Base-by-base conservation (phyloP, 441 rosid genomes). In the Populus hybrid region DNA sequence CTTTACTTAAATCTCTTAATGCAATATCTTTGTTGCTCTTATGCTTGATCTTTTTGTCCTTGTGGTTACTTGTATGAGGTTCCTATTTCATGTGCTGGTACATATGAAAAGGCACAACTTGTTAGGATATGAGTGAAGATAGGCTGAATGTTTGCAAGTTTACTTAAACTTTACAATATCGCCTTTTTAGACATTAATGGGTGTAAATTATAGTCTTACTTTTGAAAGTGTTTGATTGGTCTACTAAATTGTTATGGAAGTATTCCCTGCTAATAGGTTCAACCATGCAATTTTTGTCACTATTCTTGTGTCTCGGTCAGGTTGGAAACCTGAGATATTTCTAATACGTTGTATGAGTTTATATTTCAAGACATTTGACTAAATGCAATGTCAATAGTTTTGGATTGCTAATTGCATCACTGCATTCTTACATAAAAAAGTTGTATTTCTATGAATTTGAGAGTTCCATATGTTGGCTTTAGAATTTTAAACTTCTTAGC, bases 1-100 rank as follows among this genome's bases (percentile, higher is more conserved):
- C 34, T 35, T 74, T 32, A 36, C 78, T 71, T 75, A 70, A 32
- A 26, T 72, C 85, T 76, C 76, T 26, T 75, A 4, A 35, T 72
- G 26, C 21, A 21, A 10, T 50, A 53, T 6, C 21, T 26, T 66
- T 78, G n/a, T 9, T 53, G 70, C 80, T 75, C 72, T 59, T 70
- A 16, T 67, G 42, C 67, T 68, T n/a, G 23, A 26, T 73, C 32
- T 77, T 64, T 26, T 63, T 20, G 36, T 36, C 21, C 53, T 70
- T 24, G 12, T 11, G 68, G 28, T 30, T 50, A 28, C n/a, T 69
- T n/a, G 18, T 57, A 35, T 64, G 50, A 61, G 32, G 40, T 24
- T 6, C 30, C 23, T 10, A 20, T 35, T 69, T 74, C 71, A 61
- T 53, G 4, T 36, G 53, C 69, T 72, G 30, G 6, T 73, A 67